Conservation (phyloP, 345 rosid genomes). For the Dipteronia dyeriana region DNA sequence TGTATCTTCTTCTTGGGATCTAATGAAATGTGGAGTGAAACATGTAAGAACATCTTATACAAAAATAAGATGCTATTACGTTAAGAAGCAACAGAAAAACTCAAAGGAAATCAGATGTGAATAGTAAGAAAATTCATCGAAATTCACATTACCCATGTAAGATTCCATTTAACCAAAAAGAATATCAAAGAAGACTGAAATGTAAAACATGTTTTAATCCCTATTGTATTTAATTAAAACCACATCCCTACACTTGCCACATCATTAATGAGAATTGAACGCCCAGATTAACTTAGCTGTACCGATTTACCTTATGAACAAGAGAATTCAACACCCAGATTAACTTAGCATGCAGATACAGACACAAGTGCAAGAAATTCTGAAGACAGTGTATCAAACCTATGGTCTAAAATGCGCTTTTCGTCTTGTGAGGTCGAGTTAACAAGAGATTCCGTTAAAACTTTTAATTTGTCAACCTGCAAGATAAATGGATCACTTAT, state of each 20-base stretch:
- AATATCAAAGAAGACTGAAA: background rate
- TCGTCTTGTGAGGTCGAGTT: conserved; percentile 77
- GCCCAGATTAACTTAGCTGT: background rate
- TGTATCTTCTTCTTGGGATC: conserved; percentile 86
- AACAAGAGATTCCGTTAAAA: conserved; percentile 77
- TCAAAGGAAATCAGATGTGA: background rate
- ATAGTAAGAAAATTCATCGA: background rate
- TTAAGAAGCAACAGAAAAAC: conserved; percentile 7
- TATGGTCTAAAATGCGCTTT: conserved; percentile 73
- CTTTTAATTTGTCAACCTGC: conserved; percentile 82
- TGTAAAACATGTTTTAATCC: background rate
- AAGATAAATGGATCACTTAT: conserved; percentile 21
- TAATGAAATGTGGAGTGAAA: conserved; percentile 29
- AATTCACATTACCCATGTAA: background rate
- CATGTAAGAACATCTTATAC: background rate
- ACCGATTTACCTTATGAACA: background rate
- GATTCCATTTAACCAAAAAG: background rate
- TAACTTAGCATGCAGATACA: no score
- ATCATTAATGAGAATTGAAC: conserved; percentile 1
- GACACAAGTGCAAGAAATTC: conserved; percentile 2
- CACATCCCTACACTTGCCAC: background rate
- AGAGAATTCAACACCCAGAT: no score
- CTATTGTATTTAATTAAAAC: background rate
- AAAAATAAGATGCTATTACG: conserved; percentile 12
- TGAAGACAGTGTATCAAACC: conserved; percentile 44